Base-by-base conservation (phyloP, 148 eudicot genomes). In the Persicaria maculosa region DNA sequence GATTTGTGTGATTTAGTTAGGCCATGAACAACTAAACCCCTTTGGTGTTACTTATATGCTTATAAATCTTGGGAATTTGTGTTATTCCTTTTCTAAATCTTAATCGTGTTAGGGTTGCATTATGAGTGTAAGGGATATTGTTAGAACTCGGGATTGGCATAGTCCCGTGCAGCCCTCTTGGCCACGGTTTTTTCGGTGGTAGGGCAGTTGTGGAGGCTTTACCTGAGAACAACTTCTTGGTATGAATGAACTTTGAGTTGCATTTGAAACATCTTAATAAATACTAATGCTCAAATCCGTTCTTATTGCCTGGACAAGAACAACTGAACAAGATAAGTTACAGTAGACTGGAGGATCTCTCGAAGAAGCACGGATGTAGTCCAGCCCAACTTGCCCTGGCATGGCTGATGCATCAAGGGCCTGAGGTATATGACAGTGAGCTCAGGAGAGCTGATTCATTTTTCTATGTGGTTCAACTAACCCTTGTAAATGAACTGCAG, bases 181-280 rank as follows among this genome's bases (percentile, higher is more conserved):
- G 77, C 1, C 50, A 72, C 9, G 77, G 77, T 44, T 75, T 75
- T 47, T 75, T 65, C 9, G 72, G 59, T 22, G 85, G 85, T 12
- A 80, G 77, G 54, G 83, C 78, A 15, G 72, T 83, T 45, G 70
- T 67, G 50, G 81, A 77, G 45, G 48, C 83, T 72, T 55, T 83
- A 71, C 78, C 80, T 22, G 80, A 72, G 71, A 64, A 77, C 8
- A 74, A 78, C 72, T 83, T 77, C 79, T 61, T 83, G 85, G 82
- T 83, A 79, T 46, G 62, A 6, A 65, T 31, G 36, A 31, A 31
- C 46, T 12, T 19, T 59, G 65, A 5, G 16, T n/a, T 53, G 58
- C 58, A 4, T 53, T 31, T 31, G 2, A 31, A 31, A 31, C 31
- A 25, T 25, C 31, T 25, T 25, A 25, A 25, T 31, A 31, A 31